A percentile compares a stretch with the other conserved stretches of the same genome.
Conservation (phyloP, 768 basidiomycete genomes). For the Astraeus odoratus region DNA sequence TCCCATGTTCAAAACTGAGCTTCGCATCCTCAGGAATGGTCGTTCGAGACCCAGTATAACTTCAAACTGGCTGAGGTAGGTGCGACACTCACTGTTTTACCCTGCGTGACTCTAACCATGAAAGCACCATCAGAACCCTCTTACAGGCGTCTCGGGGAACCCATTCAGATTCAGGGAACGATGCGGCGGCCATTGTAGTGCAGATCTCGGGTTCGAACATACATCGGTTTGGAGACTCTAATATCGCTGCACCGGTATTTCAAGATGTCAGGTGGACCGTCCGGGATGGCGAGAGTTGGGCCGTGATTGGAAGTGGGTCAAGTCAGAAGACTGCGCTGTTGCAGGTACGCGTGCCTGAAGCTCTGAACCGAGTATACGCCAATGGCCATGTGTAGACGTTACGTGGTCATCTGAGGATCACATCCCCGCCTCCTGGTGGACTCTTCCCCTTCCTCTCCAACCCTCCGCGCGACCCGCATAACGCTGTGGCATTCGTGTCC, state of each 20-base stretch:
- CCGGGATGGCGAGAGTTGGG: slow-evolving; percentile 64
- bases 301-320: slow-evolving; percentile 58
- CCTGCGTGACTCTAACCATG: background rate
- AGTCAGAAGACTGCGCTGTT: slow-evolving; percentile 58
- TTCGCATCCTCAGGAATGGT: background rate
- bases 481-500: slow-evolving; percentile 50
- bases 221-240: slow-evolving; percentile 53
- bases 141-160: background rate
- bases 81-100: background rate
- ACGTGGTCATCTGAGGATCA: slow-evolving; percentile 62
- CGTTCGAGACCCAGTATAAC: background rate
- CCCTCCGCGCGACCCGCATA: slow-evolving; percentile 39
- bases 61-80: background rate
- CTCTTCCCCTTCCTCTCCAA: slow-evolving; percentile 69
- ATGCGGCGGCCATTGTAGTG: slow-evolving; percentile 17
- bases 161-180: slow-evolving; percentile 1
- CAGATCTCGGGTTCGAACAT: slow-evolving; percentile 44
- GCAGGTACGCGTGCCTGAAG: slow-evolving; percentile 40
- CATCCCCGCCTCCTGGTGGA: slow-evolving; percentile 59
- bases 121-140: background rate
- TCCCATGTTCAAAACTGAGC: background rate
- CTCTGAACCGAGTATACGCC: background rate
- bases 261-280: slow-evolving; percentile 53
- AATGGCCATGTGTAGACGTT: slow-evolving; percentile 40
- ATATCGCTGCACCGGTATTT: slow-evolving; percentile 41